Conservation (phyloP, 2,329 filamentous ascomycete genomes). For the Exophiala mesophila region DNA sequence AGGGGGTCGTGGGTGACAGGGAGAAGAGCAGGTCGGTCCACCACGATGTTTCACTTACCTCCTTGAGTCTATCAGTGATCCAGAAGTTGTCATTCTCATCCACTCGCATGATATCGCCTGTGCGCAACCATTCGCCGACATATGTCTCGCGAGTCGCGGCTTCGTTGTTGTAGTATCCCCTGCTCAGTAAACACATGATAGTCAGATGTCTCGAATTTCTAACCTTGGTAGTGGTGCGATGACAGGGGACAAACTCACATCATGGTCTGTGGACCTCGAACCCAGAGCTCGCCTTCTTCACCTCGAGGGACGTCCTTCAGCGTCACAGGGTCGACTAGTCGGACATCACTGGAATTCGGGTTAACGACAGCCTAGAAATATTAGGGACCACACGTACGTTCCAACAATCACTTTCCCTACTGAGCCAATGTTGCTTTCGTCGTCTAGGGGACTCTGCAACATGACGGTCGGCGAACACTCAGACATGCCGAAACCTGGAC, state of each 20-base stretch:
- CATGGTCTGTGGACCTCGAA: conserved; percentile 72
- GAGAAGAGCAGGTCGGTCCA: too few relatives aligned
- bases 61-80: conserved; percentile 79
- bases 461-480: conserved; percentile 39
- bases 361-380: not conserved
- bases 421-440: conserved; percentile 44
- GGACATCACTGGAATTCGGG: conserved; percentile 8
- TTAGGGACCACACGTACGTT: conserved; percentile 9
- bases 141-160: conserved; percentile 66
- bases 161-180: conserved; percentile 70
- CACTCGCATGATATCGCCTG: conserved; percentile 61
- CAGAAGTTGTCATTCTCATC: conserved; percentile 65
- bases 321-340: conserved; percentile 12
- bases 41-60: conserved; percentile 20
- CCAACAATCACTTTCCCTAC: conserved; percentile 26
- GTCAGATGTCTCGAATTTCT: too few relatives aligned
- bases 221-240: too few relatives aligned
- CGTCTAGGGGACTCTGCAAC: conserved; percentile 37
- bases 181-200: conserved; percentile 36
- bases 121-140: conserved; percentile 54
- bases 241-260: conserved; percentile 7
- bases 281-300: conserved; percentile 53
- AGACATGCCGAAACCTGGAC: conserved; percentile 27
- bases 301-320: conserved; percentile 13
- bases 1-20: too few relatives aligned